Conservation (phyloP, 78 protist genomes). For the Carpediemonas membranifera region DNA sequence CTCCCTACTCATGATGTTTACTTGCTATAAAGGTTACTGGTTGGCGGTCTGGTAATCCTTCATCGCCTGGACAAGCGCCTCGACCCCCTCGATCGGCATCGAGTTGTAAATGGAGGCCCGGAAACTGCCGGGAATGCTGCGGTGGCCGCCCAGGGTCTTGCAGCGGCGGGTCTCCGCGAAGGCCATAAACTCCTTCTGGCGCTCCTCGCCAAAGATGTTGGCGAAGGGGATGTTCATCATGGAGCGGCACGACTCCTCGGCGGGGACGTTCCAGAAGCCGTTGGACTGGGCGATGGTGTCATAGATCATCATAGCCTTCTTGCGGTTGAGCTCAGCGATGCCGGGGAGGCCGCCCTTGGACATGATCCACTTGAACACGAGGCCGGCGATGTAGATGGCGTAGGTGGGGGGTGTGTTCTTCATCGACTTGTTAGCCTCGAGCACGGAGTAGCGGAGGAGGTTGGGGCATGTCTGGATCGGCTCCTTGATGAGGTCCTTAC, state of each 20-base stretch:
- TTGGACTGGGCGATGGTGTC: slow-evolving; percentile 36
- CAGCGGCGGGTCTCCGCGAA: slow-evolving; percentile 48
- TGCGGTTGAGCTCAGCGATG: not conserved
- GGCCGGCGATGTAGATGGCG: slow-evolving; percentile 66
- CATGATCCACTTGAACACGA: slow-evolving; percentile 65
- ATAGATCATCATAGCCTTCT: slow-evolving; percentile 47
- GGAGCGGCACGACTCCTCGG: slow-evolving; percentile 39
- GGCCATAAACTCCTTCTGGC: slow-evolving; percentile 39
- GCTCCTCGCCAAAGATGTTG: slow-evolving; percentile 19
- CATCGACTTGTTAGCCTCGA: slow-evolving; percentile 33
- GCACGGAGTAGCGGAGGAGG: slow-evolving; percentile 25
- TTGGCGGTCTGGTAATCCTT: slow-evolving; percentile 4
- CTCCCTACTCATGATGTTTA: too few relatives aligned
- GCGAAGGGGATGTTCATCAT: slow-evolving; percentile 69
- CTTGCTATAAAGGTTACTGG: too few relatives aligned
- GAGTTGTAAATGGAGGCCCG: slow-evolving; percentile 83
- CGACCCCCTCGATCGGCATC: slow-evolving; percentile 43
- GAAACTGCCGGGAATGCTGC: slow-evolving; percentile 69
- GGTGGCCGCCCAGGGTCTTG: slow-evolving; percentile 50
- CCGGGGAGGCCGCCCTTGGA: slow-evolving; percentile 63
- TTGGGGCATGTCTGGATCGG: slow-evolving; percentile 29
- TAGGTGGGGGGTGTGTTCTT: slow-evolving; percentile 54
- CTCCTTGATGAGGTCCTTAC: slow-evolving; percentile 38
- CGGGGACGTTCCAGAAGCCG: slow-evolving; percentile 20
- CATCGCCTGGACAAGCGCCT: slow-evolving; percentile 41